Evolutionary conservation across 495 filamentous ascomycete species (phyloP).

Genomic region (Aspergillus funiculosus): DNA sequence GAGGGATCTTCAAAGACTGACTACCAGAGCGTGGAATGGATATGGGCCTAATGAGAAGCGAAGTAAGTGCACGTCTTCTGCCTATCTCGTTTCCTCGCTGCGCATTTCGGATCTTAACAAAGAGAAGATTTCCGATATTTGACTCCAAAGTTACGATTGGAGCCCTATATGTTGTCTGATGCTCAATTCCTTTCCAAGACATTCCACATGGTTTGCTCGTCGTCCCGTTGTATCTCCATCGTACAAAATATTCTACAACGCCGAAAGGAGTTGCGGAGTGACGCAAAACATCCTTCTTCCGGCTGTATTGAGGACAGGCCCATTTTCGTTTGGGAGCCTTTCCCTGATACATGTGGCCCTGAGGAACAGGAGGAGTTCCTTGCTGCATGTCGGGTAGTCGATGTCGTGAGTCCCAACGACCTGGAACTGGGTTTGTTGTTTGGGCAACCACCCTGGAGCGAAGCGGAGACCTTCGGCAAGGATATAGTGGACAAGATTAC

Average conservation of each 20-base stretch:
- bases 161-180: conserved; percentile 51
- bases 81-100: neutral
- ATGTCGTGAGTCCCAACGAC: conserved; percentile 87
- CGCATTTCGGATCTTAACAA: conserved; percentile 25
- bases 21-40: conserved; percentile 88
- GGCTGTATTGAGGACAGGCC: conserved; percentile 41
- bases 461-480: conserved; percentile 41
- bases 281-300: conserved; percentile 23
- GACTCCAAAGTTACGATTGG: conserved; percentile 78
- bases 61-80: conserved; percentile 31
- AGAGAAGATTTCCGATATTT: conserved; percentile 73
- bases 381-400: conserved; percentile 63
- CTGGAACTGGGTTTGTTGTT: conserved; percentile 78
- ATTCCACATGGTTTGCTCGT: conserved; percentile 84
- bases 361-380: conserved; percentile 68
- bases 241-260: conserved; percentile 54
- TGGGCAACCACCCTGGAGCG: conserved; percentile 50
- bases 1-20: conserved; percentile 58
- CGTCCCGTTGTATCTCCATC: conserved; percentile 68
- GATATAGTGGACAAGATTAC: conserved; percentile 54
- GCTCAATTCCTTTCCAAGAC: conserved; percentile 61
- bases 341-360: conserved; percentile 79
- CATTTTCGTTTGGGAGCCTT: conserved; percentile 90
- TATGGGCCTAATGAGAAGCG: conserved; percentile 58
- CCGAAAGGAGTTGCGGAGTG: conserved; percentile 33